Evolutionary conservation across 192 early-diverging fungal genomes (phyloP).

Genomic region (Paraglomus occultum): DNA sequence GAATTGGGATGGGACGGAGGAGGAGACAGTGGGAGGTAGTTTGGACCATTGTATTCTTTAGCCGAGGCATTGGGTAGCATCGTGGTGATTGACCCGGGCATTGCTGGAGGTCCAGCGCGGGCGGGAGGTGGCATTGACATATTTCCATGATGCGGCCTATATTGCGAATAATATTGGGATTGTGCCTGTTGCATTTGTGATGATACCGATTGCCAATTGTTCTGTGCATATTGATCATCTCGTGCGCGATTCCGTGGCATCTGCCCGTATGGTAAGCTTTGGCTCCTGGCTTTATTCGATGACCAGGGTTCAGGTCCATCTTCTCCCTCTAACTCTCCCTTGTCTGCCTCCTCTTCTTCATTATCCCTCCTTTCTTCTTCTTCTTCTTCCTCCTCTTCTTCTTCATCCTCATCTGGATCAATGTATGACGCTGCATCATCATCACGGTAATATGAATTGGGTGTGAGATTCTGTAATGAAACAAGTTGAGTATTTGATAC

Average conservation of each 20-base stretch:
- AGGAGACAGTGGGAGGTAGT: slow-evolving; percentile 50
- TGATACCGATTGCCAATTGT: slow-evolving; percentile 34
- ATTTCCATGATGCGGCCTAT: slow-evolving; percentile 31
- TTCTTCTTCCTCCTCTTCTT: slow-evolving; percentile 43
- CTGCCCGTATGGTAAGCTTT: slow-evolving; percentile 43
- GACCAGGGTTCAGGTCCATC: slow-evolving; percentile 33
- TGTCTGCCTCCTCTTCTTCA: slow-evolving; percentile 47
- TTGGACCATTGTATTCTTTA: slow-evolving; percentile 4
- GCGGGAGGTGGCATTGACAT: slow-evolving; percentile 41
- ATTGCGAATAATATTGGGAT: slow-evolving; percentile 30
- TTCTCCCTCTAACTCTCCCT: slow-evolving; percentile 38
- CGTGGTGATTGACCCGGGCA: not conserved
- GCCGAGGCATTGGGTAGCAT: not conserved
- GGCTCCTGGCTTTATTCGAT: slow-evolving; percentile 31
- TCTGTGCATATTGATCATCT: slow-evolving; percentile 36
- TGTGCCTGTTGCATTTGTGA: slow-evolving; percentile 22
- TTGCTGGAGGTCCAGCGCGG: slow-evolving; percentile 34
- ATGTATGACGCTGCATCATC: slow-evolving; percentile 34
- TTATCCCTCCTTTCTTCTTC: slow-evolving; percentile 29
- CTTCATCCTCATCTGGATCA: slow-evolving; percentile 42
- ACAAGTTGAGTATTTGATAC: slow-evolving; percentile 44
- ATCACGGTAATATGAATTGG: slow-evolving; percentile 28
- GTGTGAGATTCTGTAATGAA: slow-evolving; percentile 28
- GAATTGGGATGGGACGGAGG: slow-evolving; percentile 58
- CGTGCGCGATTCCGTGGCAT: slow-evolving; percentile 34